Percentiles rank a stretch among this genome's conserved stretches.
phyloP scores from a whole-genome alignment of 768 basidiomycete species.

The Trametes cingulata region DNA sequence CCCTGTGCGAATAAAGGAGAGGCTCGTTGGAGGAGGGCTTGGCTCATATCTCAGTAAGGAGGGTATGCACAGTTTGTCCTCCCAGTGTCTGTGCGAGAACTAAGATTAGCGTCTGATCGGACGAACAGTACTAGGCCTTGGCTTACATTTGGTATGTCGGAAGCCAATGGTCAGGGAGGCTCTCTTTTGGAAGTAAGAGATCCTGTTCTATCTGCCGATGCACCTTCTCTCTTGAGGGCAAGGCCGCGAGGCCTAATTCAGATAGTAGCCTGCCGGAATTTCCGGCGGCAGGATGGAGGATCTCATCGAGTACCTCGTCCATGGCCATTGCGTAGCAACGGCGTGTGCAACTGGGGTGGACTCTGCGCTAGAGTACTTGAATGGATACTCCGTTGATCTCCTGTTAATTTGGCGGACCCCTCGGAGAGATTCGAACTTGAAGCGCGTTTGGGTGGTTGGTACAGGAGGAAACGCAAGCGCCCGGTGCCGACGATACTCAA shows the following conservation, averaged over 20 bases:
- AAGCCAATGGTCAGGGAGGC: conserved; percentile 71
- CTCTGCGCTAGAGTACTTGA: too few species aligned
- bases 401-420: too few species aligned
- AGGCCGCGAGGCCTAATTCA: conserved; percentile 55
- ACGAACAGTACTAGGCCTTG: conserved; percentile 1
- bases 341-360: neutral
- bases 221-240: conserved; percentile 61
- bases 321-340: neutral
- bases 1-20: conserved; percentile 75
- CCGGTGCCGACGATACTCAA: neutral
- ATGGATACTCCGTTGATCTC: too few species aligned
- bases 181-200: conserved; percentile 67
- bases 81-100: conserved; percentile 63
- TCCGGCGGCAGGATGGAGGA: conserved; percentile 45
- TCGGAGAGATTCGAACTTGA: too few species aligned
- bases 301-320: conserved; percentile 12
- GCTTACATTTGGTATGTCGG: conserved; percentile 82
- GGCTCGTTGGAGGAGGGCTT: conserved; percentile 70
- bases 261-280: conserved; percentile 48
- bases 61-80: conserved; percentile 58
- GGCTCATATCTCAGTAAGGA: conserved; percentile 65
- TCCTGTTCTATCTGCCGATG: conserved; percentile 72
- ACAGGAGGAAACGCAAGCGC: neutral
- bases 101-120: conserved; percentile 7
- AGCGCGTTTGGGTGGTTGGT: too few species aligned